Conservation (phyloP, 768 basidiomycete species). For the Chalciporus piperatus region DNA sequence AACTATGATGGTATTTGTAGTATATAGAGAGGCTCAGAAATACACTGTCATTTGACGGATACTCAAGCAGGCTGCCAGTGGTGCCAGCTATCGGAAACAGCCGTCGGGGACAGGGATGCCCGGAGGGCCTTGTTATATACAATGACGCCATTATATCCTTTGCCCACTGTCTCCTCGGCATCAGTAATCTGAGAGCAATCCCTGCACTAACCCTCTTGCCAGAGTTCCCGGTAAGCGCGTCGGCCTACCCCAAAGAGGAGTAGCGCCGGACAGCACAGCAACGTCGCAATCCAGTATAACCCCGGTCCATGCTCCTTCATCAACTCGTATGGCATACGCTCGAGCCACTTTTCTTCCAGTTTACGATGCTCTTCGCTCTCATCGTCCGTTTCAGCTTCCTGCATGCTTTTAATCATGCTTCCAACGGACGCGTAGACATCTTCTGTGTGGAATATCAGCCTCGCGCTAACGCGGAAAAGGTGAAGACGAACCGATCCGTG, state of each 20-base stretch:
- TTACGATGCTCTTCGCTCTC: background rate
- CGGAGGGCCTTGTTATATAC: too few species aligned
- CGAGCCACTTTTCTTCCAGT: constrained; percentile 9
- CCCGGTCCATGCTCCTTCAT: constrained; percentile 1
- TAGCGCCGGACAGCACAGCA: constrained; percentile 13
- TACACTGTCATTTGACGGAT: too few species aligned
- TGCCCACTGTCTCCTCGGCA: too few species aligned
- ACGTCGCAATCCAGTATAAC: constrained; percentile 6
- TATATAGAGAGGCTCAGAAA: too few species aligned
- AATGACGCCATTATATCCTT: too few species aligned
- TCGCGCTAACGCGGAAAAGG: background rate
- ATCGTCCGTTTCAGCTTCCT: constrained; percentile 6
- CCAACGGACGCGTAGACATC: constrained; percentile 25
- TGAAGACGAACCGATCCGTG: constrained; percentile 11
- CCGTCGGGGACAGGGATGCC: too few species aligned
- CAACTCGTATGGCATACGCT: constrained; percentile 13
- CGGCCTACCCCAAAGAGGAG: constrained; percentile 11
- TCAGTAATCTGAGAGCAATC: too few species aligned
- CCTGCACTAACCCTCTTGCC: constrained; percentile 9
- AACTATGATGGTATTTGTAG: too few species aligned
- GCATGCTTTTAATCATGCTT: constrained; percentile 20
- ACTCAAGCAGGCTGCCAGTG: too few species aligned
- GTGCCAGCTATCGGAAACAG: too few species aligned
- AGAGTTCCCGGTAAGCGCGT: constrained; percentile 10
- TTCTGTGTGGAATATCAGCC: constrained; percentile 5